Conservation (phyloP, 352 stramenopile species). For the Globisporangium recalcitrans region DNA sequence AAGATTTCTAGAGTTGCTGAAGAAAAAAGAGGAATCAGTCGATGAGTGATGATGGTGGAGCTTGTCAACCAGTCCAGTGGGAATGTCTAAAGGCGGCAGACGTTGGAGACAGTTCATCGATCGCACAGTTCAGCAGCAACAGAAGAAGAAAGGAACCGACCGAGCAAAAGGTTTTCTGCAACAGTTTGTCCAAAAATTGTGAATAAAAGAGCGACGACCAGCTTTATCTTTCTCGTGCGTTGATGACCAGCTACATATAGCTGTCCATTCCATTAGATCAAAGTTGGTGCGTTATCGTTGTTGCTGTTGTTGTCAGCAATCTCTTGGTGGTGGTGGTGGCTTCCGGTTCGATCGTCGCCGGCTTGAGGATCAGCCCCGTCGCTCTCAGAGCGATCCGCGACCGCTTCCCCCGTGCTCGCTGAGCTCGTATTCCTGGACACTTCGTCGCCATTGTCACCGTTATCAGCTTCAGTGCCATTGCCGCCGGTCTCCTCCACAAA, state of each 20-base stretch:
- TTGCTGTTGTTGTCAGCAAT: background rate
- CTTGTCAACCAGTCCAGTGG: background rate
- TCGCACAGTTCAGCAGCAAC: too few species aligned
- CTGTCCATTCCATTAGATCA: slow-evolving; percentile 8
- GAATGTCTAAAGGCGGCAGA: background rate
- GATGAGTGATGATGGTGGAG: background rate
- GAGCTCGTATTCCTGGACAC: background rate
- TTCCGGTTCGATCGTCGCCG: background rate
- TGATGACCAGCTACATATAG: too few species aligned
- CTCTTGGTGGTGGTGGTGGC: background rate
- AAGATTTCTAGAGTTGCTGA: slow-evolving; percentile 48
- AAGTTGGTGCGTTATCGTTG: slow-evolving; percentile 3
- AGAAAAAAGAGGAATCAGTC: background rate
- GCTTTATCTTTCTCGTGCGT: too few species aligned
- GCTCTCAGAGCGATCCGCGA: background rate
- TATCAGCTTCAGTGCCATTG: background rate
- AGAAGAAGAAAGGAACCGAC: too few species aligned
- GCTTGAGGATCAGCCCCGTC: background rate
- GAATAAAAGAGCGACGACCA: slow-evolving; percentile 1
- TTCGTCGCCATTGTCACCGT: background rate
- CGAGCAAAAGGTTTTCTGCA: background rate
- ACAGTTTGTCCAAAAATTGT: slow-evolving; percentile 3
- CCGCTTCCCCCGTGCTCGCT: background rate
- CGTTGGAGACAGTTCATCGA: background rate
- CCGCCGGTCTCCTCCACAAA: background rate